Evolutionary conservation across 148 eudicot species (phyloP).

Genomic region (Silene latifolia): DNA sequence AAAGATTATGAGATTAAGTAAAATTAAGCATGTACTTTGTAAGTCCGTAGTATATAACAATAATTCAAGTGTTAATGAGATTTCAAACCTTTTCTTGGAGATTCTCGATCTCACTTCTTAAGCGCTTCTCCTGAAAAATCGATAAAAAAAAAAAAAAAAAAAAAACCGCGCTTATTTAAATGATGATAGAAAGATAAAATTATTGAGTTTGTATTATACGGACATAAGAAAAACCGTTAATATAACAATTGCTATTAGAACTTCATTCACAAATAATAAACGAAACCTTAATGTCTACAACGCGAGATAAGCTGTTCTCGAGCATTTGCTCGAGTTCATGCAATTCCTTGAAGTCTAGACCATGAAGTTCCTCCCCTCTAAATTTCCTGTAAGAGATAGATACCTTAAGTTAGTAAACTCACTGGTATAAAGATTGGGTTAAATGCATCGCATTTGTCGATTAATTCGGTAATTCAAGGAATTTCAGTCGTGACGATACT

Average conservation of each 20-base stretch:
- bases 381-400: constrained; percentile 23
- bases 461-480: too few species aligned
- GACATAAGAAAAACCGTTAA: background rate
- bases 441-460: too few species aligned
- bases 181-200: too few species aligned
- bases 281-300: constrained; percentile 42
- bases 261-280: background rate
- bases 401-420: background rate
- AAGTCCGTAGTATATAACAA: too few species aligned
- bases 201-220: too few species aligned
- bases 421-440: too few species aligned
- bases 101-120: constrained; percentile 36
- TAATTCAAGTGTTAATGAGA: background rate
- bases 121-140: constrained; percentile 35
- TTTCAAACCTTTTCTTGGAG: constrained; percentile 43
- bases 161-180: constrained; percentile 19
- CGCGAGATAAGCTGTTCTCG: constrained; percentile 39
- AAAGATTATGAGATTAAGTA: too few species aligned
- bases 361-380: constrained; percentile 49
- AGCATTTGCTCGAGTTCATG: constrained; percentile 39
- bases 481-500: too few species aligned
- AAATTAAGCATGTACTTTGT: too few species aligned
- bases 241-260: too few species aligned
- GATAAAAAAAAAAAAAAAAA: background rate
- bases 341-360: constrained; percentile 40